These are phyloP conservation scores for Xerocomus nothofagi DNA, from an alignment of 1,284 basidiomycete species.

Conservation along the genomic window DNA sequence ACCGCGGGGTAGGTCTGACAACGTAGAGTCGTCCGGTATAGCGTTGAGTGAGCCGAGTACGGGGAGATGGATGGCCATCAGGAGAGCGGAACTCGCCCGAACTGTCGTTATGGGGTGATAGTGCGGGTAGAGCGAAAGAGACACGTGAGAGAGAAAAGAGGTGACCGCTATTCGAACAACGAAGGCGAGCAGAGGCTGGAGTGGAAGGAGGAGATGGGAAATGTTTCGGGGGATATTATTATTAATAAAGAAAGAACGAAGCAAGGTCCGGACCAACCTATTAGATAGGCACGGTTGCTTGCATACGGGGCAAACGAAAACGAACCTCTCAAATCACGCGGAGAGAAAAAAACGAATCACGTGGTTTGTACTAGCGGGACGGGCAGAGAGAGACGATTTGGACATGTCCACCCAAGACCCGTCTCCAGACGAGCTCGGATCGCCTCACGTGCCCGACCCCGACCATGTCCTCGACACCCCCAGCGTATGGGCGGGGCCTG, in stretches of 20 bases:
- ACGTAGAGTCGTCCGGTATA: slow-evolving; percentile 64
- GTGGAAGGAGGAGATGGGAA: slow-evolving; percentile 4
- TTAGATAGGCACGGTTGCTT: not conserved
- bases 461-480: not conserved
- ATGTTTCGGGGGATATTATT: slow-evolving; percentile 7
- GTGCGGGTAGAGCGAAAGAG: slow-evolving; percentile 1
- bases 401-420: too few species aligned
- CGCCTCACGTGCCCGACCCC: too few species aligned
- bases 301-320: too few species aligned
- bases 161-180: not conserved
- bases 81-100: not conserved
- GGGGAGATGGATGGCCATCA: slow-evolving; percentile 68
- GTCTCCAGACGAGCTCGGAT: not conserved
- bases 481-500: not conserved
- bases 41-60: slow-evolving; percentile 62
- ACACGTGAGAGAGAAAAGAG: not conserved
- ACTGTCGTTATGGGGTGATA: not conserved
- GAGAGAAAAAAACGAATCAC: not conserved
- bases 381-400: too few species aligned
- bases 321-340: too few species aligned
- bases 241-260: slow-evolving; percentile 13
- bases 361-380: too few species aligned
- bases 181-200: not conserved
- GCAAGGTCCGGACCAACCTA: slow-evolving; percentile 14
- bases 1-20: slow-evolving; percentile 63